Conservation (phyloP, 768 basidiomycete species). For the Boletus reticuloceps region DNA sequence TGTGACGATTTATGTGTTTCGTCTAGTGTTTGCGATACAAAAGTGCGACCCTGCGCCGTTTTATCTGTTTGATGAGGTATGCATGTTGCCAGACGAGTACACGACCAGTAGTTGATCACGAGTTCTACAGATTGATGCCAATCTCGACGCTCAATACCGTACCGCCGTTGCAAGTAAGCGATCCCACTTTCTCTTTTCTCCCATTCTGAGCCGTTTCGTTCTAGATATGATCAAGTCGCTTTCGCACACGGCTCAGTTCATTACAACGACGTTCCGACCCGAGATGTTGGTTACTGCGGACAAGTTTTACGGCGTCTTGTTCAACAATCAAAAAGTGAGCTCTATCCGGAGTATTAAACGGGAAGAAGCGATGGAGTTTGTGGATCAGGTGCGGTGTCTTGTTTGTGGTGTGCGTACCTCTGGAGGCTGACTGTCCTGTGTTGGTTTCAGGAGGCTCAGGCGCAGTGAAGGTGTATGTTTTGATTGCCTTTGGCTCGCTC, state of each 20-base stretch:
- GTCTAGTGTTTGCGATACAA: slow-evolving; percentile 94
- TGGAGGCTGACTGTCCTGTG: not conserved
- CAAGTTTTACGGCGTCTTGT: slow-evolving; percentile 95
- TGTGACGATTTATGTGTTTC: not conserved
- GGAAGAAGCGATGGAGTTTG: slow-evolving; percentile 92
- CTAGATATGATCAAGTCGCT: slow-evolving; percentile 86
- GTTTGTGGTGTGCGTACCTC: not conserved
- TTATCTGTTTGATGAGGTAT: slow-evolving; percentile 96
- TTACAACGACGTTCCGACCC: slow-evolving; percentile 96
- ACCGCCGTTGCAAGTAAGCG: slow-evolving; percentile 89
- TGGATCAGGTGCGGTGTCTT: slow-evolving; percentile 66
- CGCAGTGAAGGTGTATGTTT: slow-evolving; percentile 30
- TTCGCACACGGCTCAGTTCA: slow-evolving; percentile 86
- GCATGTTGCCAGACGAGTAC: not conserved
- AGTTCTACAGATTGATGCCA: slow-evolving; percentile 80
- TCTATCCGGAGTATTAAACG: slow-evolving; percentile 83
- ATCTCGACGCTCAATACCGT: slow-evolving; percentile 95
- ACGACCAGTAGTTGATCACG: not conserved
- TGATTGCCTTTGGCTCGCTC: not conserved
- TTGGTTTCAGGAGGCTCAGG: slow-evolving; percentile 44
- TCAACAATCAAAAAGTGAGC: slow-evolving; percentile 94
- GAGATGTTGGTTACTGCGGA: slow-evolving; percentile 96
- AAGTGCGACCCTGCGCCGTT: slow-evolving; percentile 99
- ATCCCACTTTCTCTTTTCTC: not conserved
- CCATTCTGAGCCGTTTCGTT: slow-evolving; percentile 37